Base-by-base conservation (phyloP, 495 filamentous ascomycete genomes). In the Lophium mytilinum region DNA sequence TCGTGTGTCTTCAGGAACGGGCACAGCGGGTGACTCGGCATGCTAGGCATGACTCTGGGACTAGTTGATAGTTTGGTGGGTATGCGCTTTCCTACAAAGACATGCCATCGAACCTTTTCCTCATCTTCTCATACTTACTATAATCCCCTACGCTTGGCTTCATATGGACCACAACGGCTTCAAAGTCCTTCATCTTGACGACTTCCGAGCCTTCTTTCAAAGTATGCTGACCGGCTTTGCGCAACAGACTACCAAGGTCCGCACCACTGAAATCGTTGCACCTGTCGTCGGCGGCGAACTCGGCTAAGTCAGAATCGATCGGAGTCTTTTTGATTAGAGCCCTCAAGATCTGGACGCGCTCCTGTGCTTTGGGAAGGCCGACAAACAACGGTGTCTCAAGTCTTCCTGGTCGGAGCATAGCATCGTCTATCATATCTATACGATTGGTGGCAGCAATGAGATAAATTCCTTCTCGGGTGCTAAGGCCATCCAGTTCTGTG, bases 381-480 rank as follows among this genome's bases (percentile, higher is more conserved):
- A 98, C 88, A 66, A 92, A 96, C 39, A 97, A 80, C 18, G 86
- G 81, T 2, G 87, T 95, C 58, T 91, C 94, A 3, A 98, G 78
- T 41, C 93, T 83, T 11, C 93, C 93, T 0, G 93, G 92, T 2
- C 93, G 84, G 11, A 96, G 80, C 83, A 98, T 96, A 6, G 93
- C 93, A 1, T 88, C 83, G 67, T 98, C 93, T 65, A 98, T 96
- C 67, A 95, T 94, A 65, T 98, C 93, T 1, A 92, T 92, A 0
- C 93, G 74, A 66, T 98, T 98, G 4, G 94, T 96, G 0, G 93
- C 93, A 12, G 89, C 93, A 57, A 98, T 86, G 30, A 98, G 87
- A 69, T 95, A 96, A 63, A 98, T 92, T 3, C 94, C 92, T 41
- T 80, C 76, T 14, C 94, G 83, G 53, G 82, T 86, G 56, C 78